Conservation (phyloP, 2,329 filamentous ascomycete species). For the Fusarium succisae region DNA sequence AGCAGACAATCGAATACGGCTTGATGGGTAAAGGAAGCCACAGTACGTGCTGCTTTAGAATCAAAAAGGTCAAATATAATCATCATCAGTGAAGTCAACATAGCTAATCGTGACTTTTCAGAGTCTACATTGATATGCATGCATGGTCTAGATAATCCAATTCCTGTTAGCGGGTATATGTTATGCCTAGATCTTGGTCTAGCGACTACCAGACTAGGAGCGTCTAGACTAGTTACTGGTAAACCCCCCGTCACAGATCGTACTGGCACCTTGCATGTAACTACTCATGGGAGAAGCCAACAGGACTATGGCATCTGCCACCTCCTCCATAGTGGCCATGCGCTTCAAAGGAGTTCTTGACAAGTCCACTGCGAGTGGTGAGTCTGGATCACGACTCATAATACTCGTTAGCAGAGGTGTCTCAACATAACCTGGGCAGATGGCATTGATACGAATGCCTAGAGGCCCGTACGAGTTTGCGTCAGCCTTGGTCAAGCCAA, state of each 20-base stretch:
- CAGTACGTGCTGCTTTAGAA: background rate
- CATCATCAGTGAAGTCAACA: background rate
- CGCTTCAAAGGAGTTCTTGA: conserved; percentile 58
- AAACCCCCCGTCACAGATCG: conserved; percentile 60
- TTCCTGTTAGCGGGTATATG: background rate
- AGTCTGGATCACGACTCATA: conserved; percentile 38
- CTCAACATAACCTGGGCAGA: conserved; percentile 63
- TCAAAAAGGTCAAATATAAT: background rate
- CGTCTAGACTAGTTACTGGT: conserved; percentile 38
- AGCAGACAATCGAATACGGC: background rate
- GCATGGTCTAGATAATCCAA: background rate
- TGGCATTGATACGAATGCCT: conserved; percentile 67
- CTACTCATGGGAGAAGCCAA: conserved; percentile 62
- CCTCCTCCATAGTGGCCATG: conserved; percentile 59
- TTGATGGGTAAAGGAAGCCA: background rate
- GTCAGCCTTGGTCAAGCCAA: conserved; percentile 64
- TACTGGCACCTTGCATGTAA: conserved; percentile 59
- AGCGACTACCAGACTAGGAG: background rate
- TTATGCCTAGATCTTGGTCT: background rate
- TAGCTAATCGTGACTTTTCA: background rate
- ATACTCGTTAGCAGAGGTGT: conserved; percentile 50
- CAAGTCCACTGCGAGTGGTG: conserved; percentile 51
- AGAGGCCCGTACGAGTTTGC: conserved; percentile 60
- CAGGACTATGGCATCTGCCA: conserved; percentile 62
- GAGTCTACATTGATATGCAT: too few species aligned